Conservation (phyloP, 2,329 filamentous ascomycete genomes). For the Aureobasidium mangrovei region DNA sequence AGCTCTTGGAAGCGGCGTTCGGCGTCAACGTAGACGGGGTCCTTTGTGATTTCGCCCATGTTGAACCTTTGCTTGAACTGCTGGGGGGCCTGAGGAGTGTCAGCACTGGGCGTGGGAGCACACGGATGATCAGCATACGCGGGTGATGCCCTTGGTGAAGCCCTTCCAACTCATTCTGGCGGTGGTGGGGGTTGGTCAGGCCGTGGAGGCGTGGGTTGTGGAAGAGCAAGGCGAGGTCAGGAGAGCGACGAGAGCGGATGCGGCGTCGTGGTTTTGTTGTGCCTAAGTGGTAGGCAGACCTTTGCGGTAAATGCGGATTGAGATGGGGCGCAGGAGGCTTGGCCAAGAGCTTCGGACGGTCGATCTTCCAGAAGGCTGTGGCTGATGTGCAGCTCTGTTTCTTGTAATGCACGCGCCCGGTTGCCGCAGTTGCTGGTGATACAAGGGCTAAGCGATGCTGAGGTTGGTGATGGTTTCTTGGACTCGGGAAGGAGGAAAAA, state of each 20-base stretch:
- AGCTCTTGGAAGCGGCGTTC: conserved; percentile 90
- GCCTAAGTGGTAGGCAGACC: not conserved
- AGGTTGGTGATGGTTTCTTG: not conserved
- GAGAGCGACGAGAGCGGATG: not conserved
- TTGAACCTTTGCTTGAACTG: conserved; percentile 88
- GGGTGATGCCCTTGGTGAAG: conserved; percentile 78
- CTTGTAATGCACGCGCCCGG: not conserved
- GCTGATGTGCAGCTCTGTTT: conserved; percentile 1
- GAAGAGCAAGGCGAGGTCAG: not conserved
- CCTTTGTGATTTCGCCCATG: conserved; percentile 89
- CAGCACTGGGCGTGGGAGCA: conserved; percentile 78
- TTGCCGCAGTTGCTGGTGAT: not conserved
- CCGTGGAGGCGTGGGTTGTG: not conserved
- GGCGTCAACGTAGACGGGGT: conserved; percentile 87
- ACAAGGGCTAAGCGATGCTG: not conserved
- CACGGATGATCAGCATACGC: conserved; percentile 60
- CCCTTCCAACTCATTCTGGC: conserved; percentile 88
- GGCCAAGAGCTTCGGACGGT: not conserved
- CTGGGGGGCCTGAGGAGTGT: conserved; percentile 63
- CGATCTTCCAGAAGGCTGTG: conserved; percentile 4
- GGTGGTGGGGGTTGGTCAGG: conserved; percentile 2
- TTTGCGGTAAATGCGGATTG: not conserved
- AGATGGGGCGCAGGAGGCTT: conserved; percentile 6
- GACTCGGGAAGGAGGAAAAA: no score
- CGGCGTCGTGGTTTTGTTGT: not conserved